Evolutionary conservation across 129 eudicot genomes (phyloP), one percentile per base, ranked within the genome.

Genomic region (Artemisia tridentata): DNA sequence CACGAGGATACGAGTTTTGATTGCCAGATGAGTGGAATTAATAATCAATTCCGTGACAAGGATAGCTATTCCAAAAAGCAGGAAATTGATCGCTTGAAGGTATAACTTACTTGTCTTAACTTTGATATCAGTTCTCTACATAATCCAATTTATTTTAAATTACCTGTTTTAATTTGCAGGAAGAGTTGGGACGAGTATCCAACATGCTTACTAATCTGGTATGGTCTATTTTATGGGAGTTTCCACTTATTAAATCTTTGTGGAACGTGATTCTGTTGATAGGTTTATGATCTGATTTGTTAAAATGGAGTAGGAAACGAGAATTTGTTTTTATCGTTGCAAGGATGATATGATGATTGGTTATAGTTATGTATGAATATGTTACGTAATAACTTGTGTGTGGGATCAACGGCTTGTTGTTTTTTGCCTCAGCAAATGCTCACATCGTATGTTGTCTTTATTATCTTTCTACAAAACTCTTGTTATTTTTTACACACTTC

Each of bases 141-240:
- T 8, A 18, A 54, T 55, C 5, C 12, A 6, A 31, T 13, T 60
- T 51, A 3, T n/a, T 41, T 75, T 20, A 55, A 29, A 52, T 69
- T 18, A 4, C 46, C 16, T 13, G 14, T 76, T 76, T 19, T 51
- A n/a, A n/a, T 51, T 82, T 84, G 72, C 91, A 90, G 96, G 76
- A 79, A 66, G 95, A 90, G 80, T 73, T 90, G 61, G 84, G 80
- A 47, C 79, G 83, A 56, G 88, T 84, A 27, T 84, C 95, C 3
- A 84, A 79, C 68, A 65, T 73, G 80, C 86, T 84, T 6, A 71
- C 31, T 57, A 81, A 82, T 25, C 72, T 90, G 86, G 96, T 86
- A 84, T 69, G 86, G 10, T 75, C 25, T 65, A 9, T 61, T 9
- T 11, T 75, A 29, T 29, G 2, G 7, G 41, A 25, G 43, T 56